Conservation (phyloP, 2,329 filamentous ascomycete species). For the Orbilia quercus region DNA sequence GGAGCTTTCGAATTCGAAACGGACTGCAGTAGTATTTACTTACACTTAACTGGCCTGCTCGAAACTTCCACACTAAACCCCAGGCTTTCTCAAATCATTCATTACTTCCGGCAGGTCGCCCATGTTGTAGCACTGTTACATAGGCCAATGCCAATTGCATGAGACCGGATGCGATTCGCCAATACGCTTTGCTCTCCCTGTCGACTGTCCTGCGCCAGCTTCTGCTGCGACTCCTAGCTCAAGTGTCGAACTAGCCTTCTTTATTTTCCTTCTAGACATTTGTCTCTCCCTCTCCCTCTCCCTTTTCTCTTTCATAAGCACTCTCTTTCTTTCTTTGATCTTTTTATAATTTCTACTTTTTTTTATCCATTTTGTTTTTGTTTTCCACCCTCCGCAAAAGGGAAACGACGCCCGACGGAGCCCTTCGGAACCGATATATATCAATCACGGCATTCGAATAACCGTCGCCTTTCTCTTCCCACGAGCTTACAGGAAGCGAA, state of each 20-base stretch:
- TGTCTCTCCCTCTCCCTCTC: conserved; percentile 11
- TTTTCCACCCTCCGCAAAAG: not conserved
- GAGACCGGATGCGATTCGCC: conserved; percentile 23
- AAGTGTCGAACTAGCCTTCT: conserved; percentile 34
- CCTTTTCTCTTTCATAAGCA: conserved; percentile 27
- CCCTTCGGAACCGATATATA: conserved; percentile 4
- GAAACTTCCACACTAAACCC: conserved; percentile 1
- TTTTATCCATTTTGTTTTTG: not conserved
- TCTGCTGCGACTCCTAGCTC: conserved; percentile 23
- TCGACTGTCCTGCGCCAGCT: conserved; percentile 15
- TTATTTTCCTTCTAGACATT: conserved; percentile 7
- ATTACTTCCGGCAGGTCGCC: conserved; percentile 26
- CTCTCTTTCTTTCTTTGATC: conserved; percentile 2
- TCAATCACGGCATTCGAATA: not conserved
- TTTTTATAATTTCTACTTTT: conserved; percentile 2
- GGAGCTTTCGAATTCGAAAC: conserved; percentile 5
- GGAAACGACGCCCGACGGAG: conserved; percentile 16
- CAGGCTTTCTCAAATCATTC: conserved; percentile 35
- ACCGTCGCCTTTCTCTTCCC: not conserved
- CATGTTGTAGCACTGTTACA: conserved; percentile 23
- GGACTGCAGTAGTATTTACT: no score
- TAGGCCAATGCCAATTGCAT: conserved; percentile 33
- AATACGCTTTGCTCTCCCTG: no score
- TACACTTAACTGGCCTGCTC: not conserved
- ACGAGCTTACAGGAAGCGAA: not conserved